Base-by-base conservation (phyloP, 2,329 filamentous ascomycete genomes). In the Diaporthe citriasiana region DNA sequence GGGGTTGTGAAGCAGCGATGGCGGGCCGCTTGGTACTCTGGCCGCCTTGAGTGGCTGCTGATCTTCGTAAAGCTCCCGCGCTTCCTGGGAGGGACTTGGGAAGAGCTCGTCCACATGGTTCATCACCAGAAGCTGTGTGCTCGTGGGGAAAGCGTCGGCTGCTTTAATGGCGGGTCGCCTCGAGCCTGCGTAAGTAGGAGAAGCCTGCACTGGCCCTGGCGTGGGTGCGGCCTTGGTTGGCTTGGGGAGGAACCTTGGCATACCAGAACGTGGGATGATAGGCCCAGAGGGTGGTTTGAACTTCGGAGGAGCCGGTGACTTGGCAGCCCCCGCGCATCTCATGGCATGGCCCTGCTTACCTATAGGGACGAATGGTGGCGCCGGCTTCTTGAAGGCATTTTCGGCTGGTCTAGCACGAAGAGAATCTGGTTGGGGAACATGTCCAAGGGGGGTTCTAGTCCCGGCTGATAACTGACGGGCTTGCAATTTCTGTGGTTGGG, bases 61-160 rank as follows among this genome's bases (percentile, higher is more conserved):
- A 75, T 87, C 84, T 42, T 87, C 85, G 2, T 83, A 79, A 4
- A 91, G 80, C 78, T 91, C 89, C 25, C 85, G 83, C 9, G 84
- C 83, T 78, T 90, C 87, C 77, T 92, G 89, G 0, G 88, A 89
- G 0, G 87, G 84, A n/a, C 85, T 87, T 0, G 88, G 88, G 57
- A 90, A 88, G 75, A 90, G 85, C 71, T 89, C 88, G 51, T 89
- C 88, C 10, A 88, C 77, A 74, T 89, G 83, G 53, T 79, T 78
- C 40, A 84, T 80, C 12, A 90, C 81, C n/a, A 90, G 89, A 12
- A 85, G 82, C 74, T 90, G 89, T 0, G 89, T 90, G 76, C 87
- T 88, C 38, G 81, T 80, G 9, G 83, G 83, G 77, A 81, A 1
- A 76, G 35, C 8, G 38, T 70, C 47, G 60, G 22, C 47, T 77